Percentiles rank a stretch among this genome's conserved stretches.
These are phyloP conservation scores for Aurifilum marmelostoma DNA, from an alignment of 2,329 filamentous ascomycete species.

Conservation along the genomic window DNA sequence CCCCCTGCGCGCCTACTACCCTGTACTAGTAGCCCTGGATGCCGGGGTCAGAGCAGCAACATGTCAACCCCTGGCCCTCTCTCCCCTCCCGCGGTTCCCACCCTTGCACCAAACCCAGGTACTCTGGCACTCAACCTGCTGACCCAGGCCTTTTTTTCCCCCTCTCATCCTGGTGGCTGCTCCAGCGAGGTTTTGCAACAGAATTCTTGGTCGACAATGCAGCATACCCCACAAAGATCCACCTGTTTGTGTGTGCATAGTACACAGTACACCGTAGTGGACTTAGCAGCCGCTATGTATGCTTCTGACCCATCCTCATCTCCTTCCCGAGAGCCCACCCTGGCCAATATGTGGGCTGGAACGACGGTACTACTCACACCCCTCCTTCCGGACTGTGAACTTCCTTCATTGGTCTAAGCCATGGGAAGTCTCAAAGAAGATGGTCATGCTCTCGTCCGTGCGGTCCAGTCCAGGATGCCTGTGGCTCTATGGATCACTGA, in stretches of 20 bases:
- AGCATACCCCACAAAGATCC: conserved; percentile 12
- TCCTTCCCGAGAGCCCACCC: conserved; percentile 23
- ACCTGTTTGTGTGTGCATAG: background rate
- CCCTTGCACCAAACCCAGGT: conserved; percentile 26
- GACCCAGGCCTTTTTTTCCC: conserved; percentile 19
- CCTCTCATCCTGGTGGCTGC: conserved; percentile 15
- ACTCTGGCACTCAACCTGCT: conserved; percentile 22
- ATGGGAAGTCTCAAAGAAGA: conserved; percentile 48
- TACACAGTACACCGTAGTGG: conserved; percentile 16
- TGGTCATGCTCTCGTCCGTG: conserved; percentile 57
- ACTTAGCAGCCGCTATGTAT: background rate
- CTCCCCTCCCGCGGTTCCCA: conserved; percentile 32
- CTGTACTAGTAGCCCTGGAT: conserved; percentile 23
- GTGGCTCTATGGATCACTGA: conserved; percentile 48
- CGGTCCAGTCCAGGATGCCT: conserved; percentile 47
- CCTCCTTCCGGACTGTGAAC: conserved; percentile 22
- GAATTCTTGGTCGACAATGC: conserved; percentile 29
- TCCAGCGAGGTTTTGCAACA: conserved; percentile 32
- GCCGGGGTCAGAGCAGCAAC: conserved; percentile 15
- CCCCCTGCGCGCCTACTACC: conserved; percentile 19
- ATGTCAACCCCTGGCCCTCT: conserved; percentile 25
- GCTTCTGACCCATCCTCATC: conserved; percentile 27
- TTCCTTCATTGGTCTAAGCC: conserved; percentile 44
- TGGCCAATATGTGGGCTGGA: conserved; percentile 13
- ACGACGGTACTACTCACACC: conserved; percentile 25